These are phyloP conservation scores for Alternaria arbusti DNA, from an alignment of 2,329 filamentous ascomycete species.

Conservation along the genomic window DNA sequence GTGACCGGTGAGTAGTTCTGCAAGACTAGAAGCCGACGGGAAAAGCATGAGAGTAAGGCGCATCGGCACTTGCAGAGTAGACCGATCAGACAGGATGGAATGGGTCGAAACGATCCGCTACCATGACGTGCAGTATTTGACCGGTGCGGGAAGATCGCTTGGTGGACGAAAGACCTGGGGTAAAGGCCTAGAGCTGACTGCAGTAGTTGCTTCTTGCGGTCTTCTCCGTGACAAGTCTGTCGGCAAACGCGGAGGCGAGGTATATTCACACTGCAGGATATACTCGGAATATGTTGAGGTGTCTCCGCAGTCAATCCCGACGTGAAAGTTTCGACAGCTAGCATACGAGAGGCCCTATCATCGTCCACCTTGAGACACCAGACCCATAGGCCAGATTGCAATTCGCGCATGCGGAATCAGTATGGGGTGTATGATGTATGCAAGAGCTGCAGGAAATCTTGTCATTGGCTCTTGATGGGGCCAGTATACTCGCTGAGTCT, in stretches of 20 bases:
- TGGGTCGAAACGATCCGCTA: constrained; percentile 1
- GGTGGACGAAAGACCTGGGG: neutral
- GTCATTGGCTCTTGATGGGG: neutral
- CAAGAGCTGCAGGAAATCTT: neutral
- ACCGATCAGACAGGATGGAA: constrained; percentile 11
- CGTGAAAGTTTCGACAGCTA: neutral
- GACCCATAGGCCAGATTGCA: neutral
- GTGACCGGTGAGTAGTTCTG: neutral
- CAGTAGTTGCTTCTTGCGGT: constrained; percentile 9
- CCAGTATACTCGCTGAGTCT: neutral
- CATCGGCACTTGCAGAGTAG: constrained; percentile 2
- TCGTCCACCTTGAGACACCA: neutral
- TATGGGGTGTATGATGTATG: neutral
- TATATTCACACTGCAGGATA: neutral
- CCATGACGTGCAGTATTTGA: constrained; percentile 15
- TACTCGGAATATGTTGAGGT: neutral
- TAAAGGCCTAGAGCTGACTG: constrained; percentile 17
- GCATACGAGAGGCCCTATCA: neutral
- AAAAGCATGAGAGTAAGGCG: neutral
- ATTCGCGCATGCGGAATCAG: neutral
- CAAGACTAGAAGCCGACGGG: neutral
- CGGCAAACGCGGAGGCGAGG: constrained; percentile 11
- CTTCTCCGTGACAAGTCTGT: neutral
- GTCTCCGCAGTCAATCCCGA: neutral
- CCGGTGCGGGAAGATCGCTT: constrained; percentile 20